Conservation (phyloP, 2,329 filamentous ascomycete genomes). For the Aplosporella prunicola region DNA sequence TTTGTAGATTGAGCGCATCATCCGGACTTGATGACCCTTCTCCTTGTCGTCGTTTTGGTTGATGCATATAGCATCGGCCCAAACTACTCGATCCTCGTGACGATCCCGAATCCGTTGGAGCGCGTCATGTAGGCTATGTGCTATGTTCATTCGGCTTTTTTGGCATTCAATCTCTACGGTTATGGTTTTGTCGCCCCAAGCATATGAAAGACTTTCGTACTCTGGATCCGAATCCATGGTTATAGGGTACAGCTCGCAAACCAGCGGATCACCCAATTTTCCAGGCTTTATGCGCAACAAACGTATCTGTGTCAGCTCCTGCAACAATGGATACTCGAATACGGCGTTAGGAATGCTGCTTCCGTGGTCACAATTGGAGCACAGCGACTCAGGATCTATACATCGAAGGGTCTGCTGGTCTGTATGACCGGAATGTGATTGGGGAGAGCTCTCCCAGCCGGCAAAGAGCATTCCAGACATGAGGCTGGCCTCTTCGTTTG, state of each 20-base stretch:
- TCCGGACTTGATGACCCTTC: conserved; percentile 10
- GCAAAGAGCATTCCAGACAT: no score
- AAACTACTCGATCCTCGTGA: conserved; percentile 2
- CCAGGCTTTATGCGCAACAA: conserved; percentile 1
- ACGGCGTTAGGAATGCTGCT: not conserved
- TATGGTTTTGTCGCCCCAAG: conserved; percentile 10
- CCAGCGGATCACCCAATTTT: not conserved
- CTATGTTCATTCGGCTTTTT: conserved; percentile 3
- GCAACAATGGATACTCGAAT: not conserved
- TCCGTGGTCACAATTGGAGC: no score
- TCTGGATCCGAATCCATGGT: not conserved
- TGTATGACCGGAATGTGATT: no score
- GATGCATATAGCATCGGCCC: conserved; percentile 14
- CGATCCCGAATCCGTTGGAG: conserved; percentile 9
- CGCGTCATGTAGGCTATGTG: conserved; percentile 1
- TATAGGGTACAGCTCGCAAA: conserved; percentile 1
- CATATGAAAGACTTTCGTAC: conserved; percentile 13
- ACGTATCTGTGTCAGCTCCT: not conserved
- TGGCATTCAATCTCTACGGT: conserved; percentile 1
- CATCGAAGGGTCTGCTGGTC: no score
- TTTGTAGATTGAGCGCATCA: conserved; percentile 12
- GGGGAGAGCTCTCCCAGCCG: no score
- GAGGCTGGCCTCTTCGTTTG: no score
- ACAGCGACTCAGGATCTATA: no score
- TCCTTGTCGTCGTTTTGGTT: conserved; percentile 11